Evolutionary conservation across 768 basidiomycete genomes (phyloP).

Genomic region (Panaeolus cyanescens): DNA sequence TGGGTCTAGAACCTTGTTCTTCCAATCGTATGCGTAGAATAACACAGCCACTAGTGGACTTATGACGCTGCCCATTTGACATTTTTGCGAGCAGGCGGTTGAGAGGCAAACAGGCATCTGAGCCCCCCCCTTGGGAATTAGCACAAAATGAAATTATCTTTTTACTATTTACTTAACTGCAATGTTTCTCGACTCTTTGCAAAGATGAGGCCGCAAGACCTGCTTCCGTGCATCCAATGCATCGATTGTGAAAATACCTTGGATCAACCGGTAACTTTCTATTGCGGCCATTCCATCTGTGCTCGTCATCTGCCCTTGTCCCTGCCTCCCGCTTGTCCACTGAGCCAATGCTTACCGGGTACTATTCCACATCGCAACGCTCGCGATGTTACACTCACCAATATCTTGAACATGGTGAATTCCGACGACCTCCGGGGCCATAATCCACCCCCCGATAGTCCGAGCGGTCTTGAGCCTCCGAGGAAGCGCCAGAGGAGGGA

Average conservation of each 20-base stretch:
- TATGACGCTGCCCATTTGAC: not conserved
- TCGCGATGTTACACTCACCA: constrained; percentile 59
- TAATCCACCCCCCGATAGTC: not conserved
- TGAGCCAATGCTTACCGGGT: not conserved
- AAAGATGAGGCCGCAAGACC: not conserved
- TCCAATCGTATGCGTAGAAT: not conserved
- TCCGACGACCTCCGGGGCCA: not conserved
- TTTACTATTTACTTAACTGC: not conserved
- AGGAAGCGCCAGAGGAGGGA: constrained; percentile 29
- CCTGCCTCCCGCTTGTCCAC: not conserved
- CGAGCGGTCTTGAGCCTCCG: constrained; percentile 17
- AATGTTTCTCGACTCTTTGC: not conserved
- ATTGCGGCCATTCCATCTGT: not conserved
- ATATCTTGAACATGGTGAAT: constrained; percentile 43
- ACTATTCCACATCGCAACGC: not conserved
- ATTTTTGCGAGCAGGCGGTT: not conserved
- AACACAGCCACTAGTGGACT: not conserved
- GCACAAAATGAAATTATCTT: not conserved
- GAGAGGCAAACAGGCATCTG: not conserved
- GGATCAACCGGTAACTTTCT: not conserved
- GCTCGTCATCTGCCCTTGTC: not conserved
- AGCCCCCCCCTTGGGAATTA: not conserved
- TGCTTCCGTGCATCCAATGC: not conserved
- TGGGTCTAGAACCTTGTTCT: not conserved
- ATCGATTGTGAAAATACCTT: not conserved